Conservation (phyloP, 2,329 filamentous ascomycete species). For the Xylariaceae sp. region DNA sequence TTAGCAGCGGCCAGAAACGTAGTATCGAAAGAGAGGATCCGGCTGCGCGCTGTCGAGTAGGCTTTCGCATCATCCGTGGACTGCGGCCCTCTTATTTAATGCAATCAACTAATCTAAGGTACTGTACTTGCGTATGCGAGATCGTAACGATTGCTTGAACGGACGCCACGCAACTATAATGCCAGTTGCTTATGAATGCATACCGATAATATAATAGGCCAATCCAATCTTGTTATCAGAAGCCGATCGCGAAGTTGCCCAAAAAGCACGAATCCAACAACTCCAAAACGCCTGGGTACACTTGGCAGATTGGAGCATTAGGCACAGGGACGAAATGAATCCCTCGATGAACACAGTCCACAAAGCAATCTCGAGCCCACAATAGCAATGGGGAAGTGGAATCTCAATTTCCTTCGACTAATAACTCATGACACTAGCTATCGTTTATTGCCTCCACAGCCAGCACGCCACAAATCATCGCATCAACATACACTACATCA, state of each 20-base stretch:
- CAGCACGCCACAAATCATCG: too few species aligned
- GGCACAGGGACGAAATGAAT: neutral
- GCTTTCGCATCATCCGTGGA: neutral
- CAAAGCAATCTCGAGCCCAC: neutral
- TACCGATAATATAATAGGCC: neutral
- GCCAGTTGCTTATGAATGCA: neutral
- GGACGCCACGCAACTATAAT: neutral
- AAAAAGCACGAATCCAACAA: neutral
- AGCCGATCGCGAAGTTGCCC: constrained; percentile 5
- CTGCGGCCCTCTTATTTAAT: neutral
- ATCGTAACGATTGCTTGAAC: neutral
- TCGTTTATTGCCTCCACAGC: too few species aligned
- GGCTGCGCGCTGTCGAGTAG: constrained; percentile 5
- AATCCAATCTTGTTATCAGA: too few species aligned
- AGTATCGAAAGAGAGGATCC: neutral
- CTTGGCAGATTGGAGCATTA: neutral
- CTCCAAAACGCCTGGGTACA: neutral
- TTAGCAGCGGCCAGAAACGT: constrained; percentile 23
- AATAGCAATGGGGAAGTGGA: neutral
- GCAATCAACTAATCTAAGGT: neutral
- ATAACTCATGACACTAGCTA: too few species aligned
- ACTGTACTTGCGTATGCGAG: neutral
- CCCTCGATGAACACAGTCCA: neutral
- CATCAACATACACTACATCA: too few species aligned
- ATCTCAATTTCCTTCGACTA: neutral